These are phyloP conservation scores for Pyrenula massariospora DNA, from an alignment of 495 filamentous ascomycete genomes.

Conservation along the genomic window DNA sequence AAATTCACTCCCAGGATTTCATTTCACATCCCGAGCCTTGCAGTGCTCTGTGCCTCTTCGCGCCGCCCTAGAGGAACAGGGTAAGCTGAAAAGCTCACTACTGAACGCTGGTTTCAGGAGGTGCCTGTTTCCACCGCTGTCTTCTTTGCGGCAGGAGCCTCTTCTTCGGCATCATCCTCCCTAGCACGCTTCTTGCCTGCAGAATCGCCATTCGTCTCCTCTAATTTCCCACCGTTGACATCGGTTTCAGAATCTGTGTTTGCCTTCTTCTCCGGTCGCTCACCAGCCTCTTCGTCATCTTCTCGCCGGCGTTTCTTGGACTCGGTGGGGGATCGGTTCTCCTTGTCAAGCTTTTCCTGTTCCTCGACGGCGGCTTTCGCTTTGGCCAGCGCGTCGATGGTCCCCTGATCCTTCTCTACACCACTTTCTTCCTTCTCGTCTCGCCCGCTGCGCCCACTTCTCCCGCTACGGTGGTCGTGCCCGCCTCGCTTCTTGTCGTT, in stretches of 20 bases:
- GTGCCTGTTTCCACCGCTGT: constrained; percentile 47
- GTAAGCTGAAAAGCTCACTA: too few species aligned
- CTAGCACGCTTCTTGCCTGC: neutral
- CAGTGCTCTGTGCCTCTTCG: too few species aligned
- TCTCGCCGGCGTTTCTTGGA: neutral
- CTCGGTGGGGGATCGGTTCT: neutral
- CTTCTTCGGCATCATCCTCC: neutral
- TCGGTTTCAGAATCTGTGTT: neutral
- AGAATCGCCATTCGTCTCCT: neutral
- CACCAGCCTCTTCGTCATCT: neutral
- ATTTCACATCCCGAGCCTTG: too few species aligned
- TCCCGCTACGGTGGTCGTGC: constrained; percentile 15
- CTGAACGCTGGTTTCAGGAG: constrained; percentile 51
- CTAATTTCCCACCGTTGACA: neutral
- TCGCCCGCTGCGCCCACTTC: constrained; percentile 18
- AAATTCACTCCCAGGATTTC: too few species aligned
- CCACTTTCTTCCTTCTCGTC: constrained; percentile 7
- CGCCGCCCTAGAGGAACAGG: too few species aligned
- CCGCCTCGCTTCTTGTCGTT: constrained; percentile 6
- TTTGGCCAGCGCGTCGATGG: neutral
- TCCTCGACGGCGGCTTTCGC: neutral
- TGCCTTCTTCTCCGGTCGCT: neutral
- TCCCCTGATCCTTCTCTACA: constrained; percentile 4
- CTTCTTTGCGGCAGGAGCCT: neutral
- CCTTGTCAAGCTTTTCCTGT: neutral